A percentile compares a stretch with the other conserved stretches of the same genome.
Evolutionary conservation across 2,329 filamentous ascomycete genomes (phyloP).

Genomic region (Escovopsis weberi): DNA sequence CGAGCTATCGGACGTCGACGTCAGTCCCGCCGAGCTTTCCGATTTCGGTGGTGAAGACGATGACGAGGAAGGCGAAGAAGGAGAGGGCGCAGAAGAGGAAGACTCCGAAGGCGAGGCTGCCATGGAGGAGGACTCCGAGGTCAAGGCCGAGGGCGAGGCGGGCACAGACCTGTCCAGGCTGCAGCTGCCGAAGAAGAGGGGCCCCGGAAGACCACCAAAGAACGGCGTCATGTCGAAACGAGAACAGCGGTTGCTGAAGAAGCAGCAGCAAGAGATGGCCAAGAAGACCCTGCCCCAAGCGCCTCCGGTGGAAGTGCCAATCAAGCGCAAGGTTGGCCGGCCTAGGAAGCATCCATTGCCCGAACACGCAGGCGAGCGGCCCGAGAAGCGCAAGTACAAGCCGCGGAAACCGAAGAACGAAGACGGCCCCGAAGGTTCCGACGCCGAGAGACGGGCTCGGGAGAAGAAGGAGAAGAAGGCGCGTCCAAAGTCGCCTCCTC

Average conservation of each 20-base stretch:
- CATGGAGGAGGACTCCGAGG: conserved; percentile 11
- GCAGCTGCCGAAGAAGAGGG: conserved; percentile 49
- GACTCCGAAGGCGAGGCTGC: conserved; percentile 13
- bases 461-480: conserved; percentile 47
- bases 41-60: conserved; percentile 20
- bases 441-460: conserved; percentile 38
- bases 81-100: conserved; percentile 12
- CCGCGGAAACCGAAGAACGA: conserved; percentile 41
- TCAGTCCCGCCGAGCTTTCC: conserved; percentile 26
- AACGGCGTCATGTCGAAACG: conserved; percentile 74
- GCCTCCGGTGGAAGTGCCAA: conserved; percentile 32
- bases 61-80: conserved; percentile 15
- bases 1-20: conserved; percentile 30
- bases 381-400: conserved; percentile 53
- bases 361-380: conserved; percentile 37
- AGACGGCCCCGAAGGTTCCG: conserved; percentile 39
- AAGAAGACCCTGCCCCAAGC: conserved; percentile 36
- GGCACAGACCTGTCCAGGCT: conserved; percentile 23
- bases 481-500: conserved; percentile 43
- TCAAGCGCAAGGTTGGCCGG: conserved; percentile 51
- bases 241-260: conserved; percentile 50
- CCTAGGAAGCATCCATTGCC: conserved; percentile 48
- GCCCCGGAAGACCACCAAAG: conserved; percentile 69
- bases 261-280: conserved; percentile 32
- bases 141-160: conserved; percentile 16